Conservation (phyloP, 2,329 filamentous ascomycete species). For the Ophiocordyceps unilateralis region DNA sequence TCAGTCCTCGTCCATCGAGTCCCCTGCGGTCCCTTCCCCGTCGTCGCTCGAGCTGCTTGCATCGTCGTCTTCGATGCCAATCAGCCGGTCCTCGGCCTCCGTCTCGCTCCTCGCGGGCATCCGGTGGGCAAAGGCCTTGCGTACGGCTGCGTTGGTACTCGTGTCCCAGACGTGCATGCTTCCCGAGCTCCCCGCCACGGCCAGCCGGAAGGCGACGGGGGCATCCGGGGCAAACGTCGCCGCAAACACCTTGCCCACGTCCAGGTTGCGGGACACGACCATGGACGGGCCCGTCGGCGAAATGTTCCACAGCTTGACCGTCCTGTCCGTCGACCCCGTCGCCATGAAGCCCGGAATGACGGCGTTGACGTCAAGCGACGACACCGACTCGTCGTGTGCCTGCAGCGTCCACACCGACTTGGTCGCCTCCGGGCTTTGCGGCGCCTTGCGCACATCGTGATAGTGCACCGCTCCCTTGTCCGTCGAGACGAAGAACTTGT, state of each 20-base stretch:
- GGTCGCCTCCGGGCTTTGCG: slow-evolving; percentile 52
- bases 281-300: slow-evolving; percentile 65
- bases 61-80: slow-evolving; percentile 53
- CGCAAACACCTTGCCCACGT: slow-evolving; percentile 88
- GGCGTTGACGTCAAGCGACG: slow-evolving; percentile 82
- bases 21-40: slow-evolving; percentile 18
- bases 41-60: slow-evolving; percentile 53
- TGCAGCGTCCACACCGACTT: slow-evolving; percentile 91
- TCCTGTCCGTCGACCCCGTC: slow-evolving; percentile 86
- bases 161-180: slow-evolving; percentile 93
- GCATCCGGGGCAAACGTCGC: slow-evolving; percentile 77
- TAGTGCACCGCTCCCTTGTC: slow-evolving; percentile 86
- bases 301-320: slow-evolving; percentile 94
- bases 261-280: slow-evolving; percentile 80
- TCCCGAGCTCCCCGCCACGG: slow-evolving; percentile 89
- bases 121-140: slow-evolving; percentile 63
- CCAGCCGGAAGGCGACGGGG: slow-evolving; percentile 80
- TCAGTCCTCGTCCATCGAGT: slow-evolving; percentile 11
- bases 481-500: slow-evolving; percentile 91
- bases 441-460: slow-evolving; percentile 68
- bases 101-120: slow-evolving; percentile 36
- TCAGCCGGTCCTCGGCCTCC: slow-evolving; percentile 55
- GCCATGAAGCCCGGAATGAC: slow-evolving; percentile 82
- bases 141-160: slow-evolving; percentile 74
- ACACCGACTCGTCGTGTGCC: slow-evolving; percentile 84